Base-by-base conservation (phyloP, 441 rosid species). In the Kokia cookei region DNA sequence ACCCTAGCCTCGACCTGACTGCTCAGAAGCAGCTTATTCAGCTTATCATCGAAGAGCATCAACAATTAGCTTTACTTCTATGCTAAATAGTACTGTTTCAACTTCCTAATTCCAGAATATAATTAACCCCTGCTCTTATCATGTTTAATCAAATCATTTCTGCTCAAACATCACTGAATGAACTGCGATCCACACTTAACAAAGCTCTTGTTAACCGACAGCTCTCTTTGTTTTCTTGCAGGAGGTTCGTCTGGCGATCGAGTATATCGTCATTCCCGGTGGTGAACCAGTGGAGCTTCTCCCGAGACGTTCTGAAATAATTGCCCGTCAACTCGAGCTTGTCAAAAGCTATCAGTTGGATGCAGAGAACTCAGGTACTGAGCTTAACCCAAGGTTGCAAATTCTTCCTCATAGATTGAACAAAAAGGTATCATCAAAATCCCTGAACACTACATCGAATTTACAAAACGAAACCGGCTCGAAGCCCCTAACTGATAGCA, bases 231-330 rank as follows among this genome's bases (percentile, higher is more conserved):
- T 73, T 78, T 74, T 80, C 29, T 62, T 8, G 24, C 73, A 94
- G 99, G 99, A 94, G 84, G 98, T 91, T 59, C 89, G 94, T 64
- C 93, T 91, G 68, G 98, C 98, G 26, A 95, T 95, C 0, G 97
- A 95, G 84, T 95, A 93, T 71, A 95, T 95, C 48, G 98, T 95
- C 50, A 93, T 95, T 77, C 99, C 98, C 0, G 98, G 96, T 54
- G 97, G 97, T 75, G 99, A 93, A 81, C 91, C 97, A 0, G 99
- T 93, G 72, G 99, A 94, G 86, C 99, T 94, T 78, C 99, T 94
- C 57, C 99, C 98, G 0, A 84, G 97, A 77, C 76, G 94, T 37
- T 91, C 96, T 1, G 94, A 93, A 71, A 95, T 93, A 75, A 80
- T 95, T 11, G 96, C 91, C 9, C 84, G 91, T 71, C 98, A 95